These are phyloP conservation scores for Austroboletus niveus DNA, from an alignment of 1,284 basidiomycete species.

Conservation along the genomic window DNA sequence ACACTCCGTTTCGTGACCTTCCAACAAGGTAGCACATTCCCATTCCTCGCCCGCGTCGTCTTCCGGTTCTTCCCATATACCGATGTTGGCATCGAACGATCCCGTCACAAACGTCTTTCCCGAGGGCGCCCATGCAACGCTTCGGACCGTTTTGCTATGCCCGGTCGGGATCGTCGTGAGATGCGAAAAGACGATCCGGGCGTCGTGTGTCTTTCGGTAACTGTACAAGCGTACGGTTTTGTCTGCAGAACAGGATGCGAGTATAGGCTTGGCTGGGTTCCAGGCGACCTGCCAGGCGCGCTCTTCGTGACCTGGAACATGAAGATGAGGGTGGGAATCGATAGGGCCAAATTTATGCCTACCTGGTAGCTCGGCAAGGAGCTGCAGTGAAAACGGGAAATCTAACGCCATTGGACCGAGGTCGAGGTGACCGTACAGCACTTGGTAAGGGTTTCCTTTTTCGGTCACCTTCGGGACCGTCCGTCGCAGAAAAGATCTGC, in stretches of 20 bases:
- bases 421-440: no score
- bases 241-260: slow-evolving; percentile 95
- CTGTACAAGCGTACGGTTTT: slow-evolving; percentile 86
- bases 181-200: slow-evolving; percentile 48
- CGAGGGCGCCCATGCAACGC: slow-evolving; percentile 87
- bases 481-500: no score
- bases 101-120: slow-evolving; percentile 90
- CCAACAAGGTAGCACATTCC: slow-evolving; percentile 86
- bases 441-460: no score
- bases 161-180: slow-evolving; percentile 73
- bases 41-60: slow-evolving; percentile 52
- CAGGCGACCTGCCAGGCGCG: slow-evolving; percentile 89
- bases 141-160: slow-evolving; percentile 90
- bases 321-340: background rate
- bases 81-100: slow-evolving; percentile 93
- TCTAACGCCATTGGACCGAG: slow-evolving; percentile 23
- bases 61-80: slow-evolving; percentile 79
- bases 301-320: slow-evolving; percentile 70
- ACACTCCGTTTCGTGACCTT: slow-evolving; percentile 98
- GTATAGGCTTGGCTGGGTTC: slow-evolving; percentile 81
- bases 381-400: slow-evolving; percentile 20
- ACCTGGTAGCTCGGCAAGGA: slow-evolving; percentile 34
- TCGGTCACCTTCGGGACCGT: no score
- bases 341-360: background rate
- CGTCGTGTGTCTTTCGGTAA: slow-evolving; percentile 48